These are phyloP conservation scores for Mycosphaerella sp. DNA, from an alignment of 2,329 filamentous ascomycete species.

Conservation along the genomic window DNA sequence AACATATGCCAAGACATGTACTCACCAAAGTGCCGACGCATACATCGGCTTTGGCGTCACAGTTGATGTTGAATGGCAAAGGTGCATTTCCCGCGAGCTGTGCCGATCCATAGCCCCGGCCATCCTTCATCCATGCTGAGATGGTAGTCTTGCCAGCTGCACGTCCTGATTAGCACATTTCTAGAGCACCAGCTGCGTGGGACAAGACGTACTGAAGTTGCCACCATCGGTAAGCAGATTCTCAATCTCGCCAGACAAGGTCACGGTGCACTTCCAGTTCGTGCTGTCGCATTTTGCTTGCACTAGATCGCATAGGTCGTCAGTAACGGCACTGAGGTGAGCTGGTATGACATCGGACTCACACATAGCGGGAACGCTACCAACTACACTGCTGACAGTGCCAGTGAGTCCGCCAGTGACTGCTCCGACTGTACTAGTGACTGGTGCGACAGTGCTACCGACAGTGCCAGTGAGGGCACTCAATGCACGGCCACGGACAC, in stretches of 20 bases:
- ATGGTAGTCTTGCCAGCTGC: conserved; percentile 12
- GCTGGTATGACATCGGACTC: neutral
- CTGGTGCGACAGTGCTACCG: neutral
- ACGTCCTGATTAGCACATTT: neutral
- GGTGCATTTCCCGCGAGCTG: conserved; percentile 10
- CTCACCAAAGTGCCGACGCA: conserved; percentile 11
- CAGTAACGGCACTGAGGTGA: neutral
- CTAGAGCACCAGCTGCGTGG: too few species aligned
- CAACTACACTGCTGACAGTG: conserved; percentile 4
- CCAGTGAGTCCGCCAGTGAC: neutral
- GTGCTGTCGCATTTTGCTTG: conserved; percentile 6
- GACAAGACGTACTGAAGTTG: conserved; percentile 12
- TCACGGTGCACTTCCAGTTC: conserved; percentile 13
- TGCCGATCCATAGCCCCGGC: conserved; percentile 10
- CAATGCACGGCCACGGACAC: neutral
- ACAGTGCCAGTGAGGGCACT: neutral
- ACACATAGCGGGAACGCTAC: conserved; percentile 5
- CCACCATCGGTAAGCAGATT: conserved; percentile 12
- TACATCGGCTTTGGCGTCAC: conserved; percentile 6
- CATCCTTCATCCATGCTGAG: conserved; percentile 16
- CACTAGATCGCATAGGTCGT: neutral
- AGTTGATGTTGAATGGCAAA: conserved; percentile 15
- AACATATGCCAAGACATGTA: neutral
- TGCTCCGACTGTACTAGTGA: neutral
- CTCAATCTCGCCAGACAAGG: conserved; percentile 11